Evolutionary conservation across 352 stramenopile species (phyloP), one percentile per base, ranked within the genome.

Genomic region (Pythium phragmitis): DNA sequence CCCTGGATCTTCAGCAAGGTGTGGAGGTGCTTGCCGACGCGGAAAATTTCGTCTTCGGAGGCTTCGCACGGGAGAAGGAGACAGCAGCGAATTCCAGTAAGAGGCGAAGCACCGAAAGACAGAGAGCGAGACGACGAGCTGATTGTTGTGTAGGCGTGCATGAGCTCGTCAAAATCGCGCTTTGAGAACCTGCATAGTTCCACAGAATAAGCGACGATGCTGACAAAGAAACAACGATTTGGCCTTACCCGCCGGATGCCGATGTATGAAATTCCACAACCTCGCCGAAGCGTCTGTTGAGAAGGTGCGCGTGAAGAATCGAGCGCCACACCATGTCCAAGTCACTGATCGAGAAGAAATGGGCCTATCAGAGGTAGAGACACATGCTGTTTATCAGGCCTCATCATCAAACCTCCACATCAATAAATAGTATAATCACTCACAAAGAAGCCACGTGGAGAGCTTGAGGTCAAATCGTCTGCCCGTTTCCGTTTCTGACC

Each of bases 121-220:
- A 65, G 54, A 28, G 77, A 60, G 2, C 77, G 70, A 45, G 74
- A 74, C 4, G 73, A 72, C 45, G 65, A 65, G 5, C 71, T 72
- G 11, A 69, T 54, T 47, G 69, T 88, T 23, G 58, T 80, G 43
- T 91, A 76, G n/a, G 88, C 74, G 54, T 93, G 80, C 70, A 86
- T 85, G 45, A 93, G 65, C 51, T 93, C 84, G 62, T 93, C 84
- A 68, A 93, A 93, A 51, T 91, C 80, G 17, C 71, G 77, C 63
- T 71, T 76, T 50, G 75, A 73, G 57, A 80, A 87, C 8, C 82
- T 89, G 59, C 19, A 23, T 47, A 11, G 37, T 26, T 4, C 1
- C 17, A 41, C 19, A 39, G n/a, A 36, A 47, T 12, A 21, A 34
- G 19, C 21, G 0, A 16, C 46, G 30, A 33, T 4, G 52, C 30